These are phyloP conservation scores for Leucocoprinus sp. DNA, from an alignment of 768 basidiomycete genomes.

Conservation along the genomic window DNA sequence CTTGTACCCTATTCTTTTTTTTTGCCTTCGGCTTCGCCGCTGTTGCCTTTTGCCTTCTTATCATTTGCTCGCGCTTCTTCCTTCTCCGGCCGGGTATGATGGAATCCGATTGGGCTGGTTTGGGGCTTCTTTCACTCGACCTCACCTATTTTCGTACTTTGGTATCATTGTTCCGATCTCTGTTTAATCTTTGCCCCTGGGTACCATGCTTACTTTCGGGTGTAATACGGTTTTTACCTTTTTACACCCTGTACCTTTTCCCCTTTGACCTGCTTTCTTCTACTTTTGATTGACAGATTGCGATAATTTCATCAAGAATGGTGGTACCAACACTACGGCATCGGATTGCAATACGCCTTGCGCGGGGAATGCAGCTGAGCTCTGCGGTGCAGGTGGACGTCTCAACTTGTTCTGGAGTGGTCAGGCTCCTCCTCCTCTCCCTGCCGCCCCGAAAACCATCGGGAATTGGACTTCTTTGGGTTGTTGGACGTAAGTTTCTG, in stretches of 20 bases:
- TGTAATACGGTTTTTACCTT: background rate
- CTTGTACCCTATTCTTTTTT: background rate
- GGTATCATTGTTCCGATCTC: background rate
- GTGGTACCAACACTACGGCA: constrained; percentile 33
- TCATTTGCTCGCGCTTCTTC: background rate
- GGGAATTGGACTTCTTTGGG: constrained; percentile 66
- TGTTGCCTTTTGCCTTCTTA: background rate
- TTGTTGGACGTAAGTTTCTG: constrained; percentile 58
- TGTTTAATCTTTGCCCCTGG: background rate
- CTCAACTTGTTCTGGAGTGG: constrained; percentile 64
- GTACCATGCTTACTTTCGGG: background rate
- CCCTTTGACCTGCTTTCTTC: background rate
- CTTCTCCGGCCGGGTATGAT: too few species aligned
- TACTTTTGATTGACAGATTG: constrained; percentile 40
- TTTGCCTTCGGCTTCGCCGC: background rate
- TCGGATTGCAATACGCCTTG: constrained; percentile 59
- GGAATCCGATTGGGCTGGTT: too few species aligned
- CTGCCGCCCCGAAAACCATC: constrained; percentile 42
- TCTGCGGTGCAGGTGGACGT: constrained; percentile 51
- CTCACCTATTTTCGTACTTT: background rate
- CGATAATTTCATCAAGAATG: constrained; percentile 43
- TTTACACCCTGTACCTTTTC: background rate
- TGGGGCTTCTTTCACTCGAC: constrained; percentile 7
- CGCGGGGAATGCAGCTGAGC: constrained; percentile 46
- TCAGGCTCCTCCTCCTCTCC: constrained; percentile 43